phyloP scores from a whole-genome alignment of 176 grass and related monocot genomes.

The Cenchrus fungigraminus region DNA sequence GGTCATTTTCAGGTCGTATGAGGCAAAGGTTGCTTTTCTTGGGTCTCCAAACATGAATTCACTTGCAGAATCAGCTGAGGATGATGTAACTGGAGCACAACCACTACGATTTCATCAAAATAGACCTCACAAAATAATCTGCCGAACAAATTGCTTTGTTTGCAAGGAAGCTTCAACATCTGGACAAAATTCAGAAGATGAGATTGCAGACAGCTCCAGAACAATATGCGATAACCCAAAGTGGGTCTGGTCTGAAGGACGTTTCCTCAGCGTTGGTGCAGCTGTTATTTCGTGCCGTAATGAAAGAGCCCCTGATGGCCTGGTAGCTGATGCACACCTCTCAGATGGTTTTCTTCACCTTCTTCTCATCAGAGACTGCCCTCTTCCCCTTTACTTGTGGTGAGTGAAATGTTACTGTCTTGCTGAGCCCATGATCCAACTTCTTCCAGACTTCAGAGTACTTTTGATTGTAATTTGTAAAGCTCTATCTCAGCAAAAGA shows the following conservation, averaged over 20 bases:
- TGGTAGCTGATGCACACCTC: slow-evolving; percentile 89
- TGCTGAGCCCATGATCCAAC: background rate
- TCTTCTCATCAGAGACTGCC: slow-evolving; percentile 87
- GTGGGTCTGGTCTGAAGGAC: slow-evolving; percentile 72
- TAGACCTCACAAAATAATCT: slow-evolving; percentile 55
- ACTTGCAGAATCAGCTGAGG: slow-evolving; percentile 31
- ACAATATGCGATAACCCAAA: slow-evolving; percentile 53
- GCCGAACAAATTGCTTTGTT: slow-evolving; percentile 67
- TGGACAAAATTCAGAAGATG: slow-evolving; percentile 44
- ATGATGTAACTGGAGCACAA: slow-evolving; percentile 37
- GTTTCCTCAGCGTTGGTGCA: slow-evolving; percentile 83
- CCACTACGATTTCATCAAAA: slow-evolving; percentile 40
- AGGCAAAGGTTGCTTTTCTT: slow-evolving; percentile 82
- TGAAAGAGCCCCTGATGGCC: slow-evolving; percentile 87
- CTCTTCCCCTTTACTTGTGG: slow-evolving; percentile 87
- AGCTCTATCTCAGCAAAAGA: background rate
- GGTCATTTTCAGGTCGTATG: slow-evolving; percentile 68
- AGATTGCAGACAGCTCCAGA: slow-evolving; percentile 15
- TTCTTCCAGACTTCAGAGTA: slow-evolving; percentile 8
- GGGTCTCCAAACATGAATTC: slow-evolving; percentile 38
- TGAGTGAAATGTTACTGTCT: slow-evolving; percentile 42
- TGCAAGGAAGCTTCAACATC: slow-evolving; percentile 57
- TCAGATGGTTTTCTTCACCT: slow-evolving; percentile 97
- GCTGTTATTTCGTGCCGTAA: slow-evolving; percentile 95
- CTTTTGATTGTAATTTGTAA: background rate